phyloP scores from a whole-genome alignment of 192 early-diverging fungal genomes.

The Pilaira anomala region DNA sequence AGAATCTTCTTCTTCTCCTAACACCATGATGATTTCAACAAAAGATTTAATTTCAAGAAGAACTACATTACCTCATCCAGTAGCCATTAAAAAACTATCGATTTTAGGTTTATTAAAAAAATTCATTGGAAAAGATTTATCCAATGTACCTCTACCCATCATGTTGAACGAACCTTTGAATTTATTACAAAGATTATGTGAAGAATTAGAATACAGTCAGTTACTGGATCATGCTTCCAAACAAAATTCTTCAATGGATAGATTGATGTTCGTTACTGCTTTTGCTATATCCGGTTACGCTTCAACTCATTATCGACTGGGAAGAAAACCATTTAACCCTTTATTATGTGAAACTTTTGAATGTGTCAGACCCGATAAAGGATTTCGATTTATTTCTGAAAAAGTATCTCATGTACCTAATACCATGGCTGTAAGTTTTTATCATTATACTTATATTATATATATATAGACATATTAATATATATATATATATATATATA shows the following conservation, averaged over 20 bases:
- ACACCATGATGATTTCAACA: too few relatives aligned
- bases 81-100: constrained; percentile 72
- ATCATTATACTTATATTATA: neutral
- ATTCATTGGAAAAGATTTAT: constrained; percentile 91
- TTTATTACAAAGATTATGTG: constrained; percentile 82
- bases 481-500: neutral
- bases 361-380: constrained; percentile 73
- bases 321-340: constrained; percentile 89
- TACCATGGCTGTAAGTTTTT: constrained; percentile 65
- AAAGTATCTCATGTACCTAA: constrained; percentile 95
- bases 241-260: constrained; percentile 60
- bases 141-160: constrained; percentile 92
- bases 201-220: constrained; percentile 86
- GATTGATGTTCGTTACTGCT: constrained; percentile 74
- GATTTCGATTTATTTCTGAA: constrained; percentile 89
- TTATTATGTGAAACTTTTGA: constrained; percentile 97
- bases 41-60: constrained; percentile 47
- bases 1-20: too few relatives aligned
- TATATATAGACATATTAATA: too few relatives aligned
- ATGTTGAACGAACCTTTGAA: constrained; percentile 92
- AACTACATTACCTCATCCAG: constrained; percentile 66
- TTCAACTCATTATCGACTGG: constrained; percentile 74
- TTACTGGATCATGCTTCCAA: constrained; percentile 72
- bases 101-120: constrained; percentile 81
- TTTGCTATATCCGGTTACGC: constrained; percentile 89